A percentile compares a stretch with the other conserved stretches of the same genome.
Evolutionary conservation across 2,329 filamentous ascomycete species (phyloP).

Genomic region (Trichophyton benhamiae): DNA sequence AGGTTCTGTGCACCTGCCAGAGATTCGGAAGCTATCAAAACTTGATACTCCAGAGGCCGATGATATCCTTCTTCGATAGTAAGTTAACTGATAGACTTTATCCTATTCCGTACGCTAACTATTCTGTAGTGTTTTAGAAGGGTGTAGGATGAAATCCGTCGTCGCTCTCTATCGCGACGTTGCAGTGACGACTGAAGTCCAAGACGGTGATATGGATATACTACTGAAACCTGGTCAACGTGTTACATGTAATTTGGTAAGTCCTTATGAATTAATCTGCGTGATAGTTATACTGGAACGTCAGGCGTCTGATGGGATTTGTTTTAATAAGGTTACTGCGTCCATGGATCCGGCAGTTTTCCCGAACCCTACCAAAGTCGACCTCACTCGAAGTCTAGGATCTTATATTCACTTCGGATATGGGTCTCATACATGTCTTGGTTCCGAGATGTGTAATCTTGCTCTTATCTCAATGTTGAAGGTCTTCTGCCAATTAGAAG

Average conservation of each 20-base stretch:
- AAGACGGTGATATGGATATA: conserved; percentile 25
- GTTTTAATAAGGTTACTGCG: conserved; percentile 24
- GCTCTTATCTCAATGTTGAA: conserved; percentile 34
- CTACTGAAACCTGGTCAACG: conserved; percentile 25
- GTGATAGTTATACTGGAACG: conserved; percentile 15
- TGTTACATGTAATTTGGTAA: conserved; percentile 27
- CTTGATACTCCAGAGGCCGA: conserved; percentile 35
- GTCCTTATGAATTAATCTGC: conserved; percentile 13
- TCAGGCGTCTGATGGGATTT: conserved; percentile 22
- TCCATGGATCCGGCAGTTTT: conserved; percentile 30
- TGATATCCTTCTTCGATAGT: conserved; percentile 41
- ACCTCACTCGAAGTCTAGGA: conserved; percentile 30
- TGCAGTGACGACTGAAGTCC: conserved; percentile 22
- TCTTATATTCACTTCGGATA: conserved; percentile 36
- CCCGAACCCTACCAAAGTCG: conserved; percentile 30
- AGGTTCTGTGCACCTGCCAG: conserved; percentile 36
- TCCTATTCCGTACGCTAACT: conserved; percentile 36
- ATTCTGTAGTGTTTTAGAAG: conserved; percentile 37
- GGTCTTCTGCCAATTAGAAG: conserved; percentile 33
- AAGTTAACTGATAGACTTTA: conserved; percentile 33
- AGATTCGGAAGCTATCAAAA: conserved; percentile 38
- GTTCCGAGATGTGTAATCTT: conserved; percentile 29
- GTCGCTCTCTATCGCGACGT: conserved; percentile 28
- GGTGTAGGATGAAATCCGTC: conserved; percentile 27
- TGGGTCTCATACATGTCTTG: conserved; percentile 38